These are phyloP conservation scores for Penicillium vulpinum DNA, from an alignment of 2,329 filamentous ascomycete species.

Conservation along the genomic window DNA sequence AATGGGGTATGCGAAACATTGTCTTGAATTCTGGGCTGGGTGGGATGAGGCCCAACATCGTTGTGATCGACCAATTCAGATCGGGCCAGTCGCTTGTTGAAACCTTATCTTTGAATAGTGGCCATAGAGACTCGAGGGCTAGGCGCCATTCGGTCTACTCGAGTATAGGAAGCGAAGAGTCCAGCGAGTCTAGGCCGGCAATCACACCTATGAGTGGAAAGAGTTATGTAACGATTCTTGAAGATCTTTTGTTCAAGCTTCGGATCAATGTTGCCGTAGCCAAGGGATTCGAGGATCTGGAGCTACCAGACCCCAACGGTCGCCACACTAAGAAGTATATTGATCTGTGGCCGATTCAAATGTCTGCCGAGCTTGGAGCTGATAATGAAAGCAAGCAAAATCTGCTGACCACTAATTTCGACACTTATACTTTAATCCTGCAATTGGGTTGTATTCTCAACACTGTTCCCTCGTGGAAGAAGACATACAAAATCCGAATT, in stretches of 20 bases:
- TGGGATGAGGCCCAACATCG: slow-evolving; percentile 87
- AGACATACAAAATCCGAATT: slow-evolving; percentile 70
- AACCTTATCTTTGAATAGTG: slow-evolving; percentile 52
- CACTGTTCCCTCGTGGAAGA: slow-evolving; percentile 78
- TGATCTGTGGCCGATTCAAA: slow-evolving; percentile 89
- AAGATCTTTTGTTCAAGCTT: slow-evolving; percentile 74
- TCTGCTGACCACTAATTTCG: slow-evolving; percentile 83
- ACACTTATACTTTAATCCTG: slow-evolving; percentile 84
- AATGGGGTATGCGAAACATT: slow-evolving; percentile 82
- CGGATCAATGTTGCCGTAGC: slow-evolving; percentile 83
- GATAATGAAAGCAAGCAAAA: slow-evolving; percentile 63
- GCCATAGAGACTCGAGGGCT: slow-evolving; percentile 25
- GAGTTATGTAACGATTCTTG: slow-evolving; percentile 78
- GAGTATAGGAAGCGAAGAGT: slow-evolving; percentile 12
- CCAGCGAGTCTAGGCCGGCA: slow-evolving; percentile 66
- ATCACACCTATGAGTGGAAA: slow-evolving; percentile 68
- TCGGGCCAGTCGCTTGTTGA: slow-evolving; percentile 58
- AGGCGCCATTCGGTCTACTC: slow-evolving; percentile 16
- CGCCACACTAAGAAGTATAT: slow-evolving; percentile 72
- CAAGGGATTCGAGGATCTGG: slow-evolving; percentile 74
- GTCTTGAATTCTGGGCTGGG: slow-evolving; percentile 79
- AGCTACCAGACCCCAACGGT: slow-evolving; percentile 65
- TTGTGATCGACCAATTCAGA: slow-evolving; percentile 74
- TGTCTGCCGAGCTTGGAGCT: slow-evolving; percentile 78
- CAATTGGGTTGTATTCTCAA: slow-evolving; percentile 82